Conservation (phyloP, 345 rosid genomes). For the Syzygium aqueum region DNA sequence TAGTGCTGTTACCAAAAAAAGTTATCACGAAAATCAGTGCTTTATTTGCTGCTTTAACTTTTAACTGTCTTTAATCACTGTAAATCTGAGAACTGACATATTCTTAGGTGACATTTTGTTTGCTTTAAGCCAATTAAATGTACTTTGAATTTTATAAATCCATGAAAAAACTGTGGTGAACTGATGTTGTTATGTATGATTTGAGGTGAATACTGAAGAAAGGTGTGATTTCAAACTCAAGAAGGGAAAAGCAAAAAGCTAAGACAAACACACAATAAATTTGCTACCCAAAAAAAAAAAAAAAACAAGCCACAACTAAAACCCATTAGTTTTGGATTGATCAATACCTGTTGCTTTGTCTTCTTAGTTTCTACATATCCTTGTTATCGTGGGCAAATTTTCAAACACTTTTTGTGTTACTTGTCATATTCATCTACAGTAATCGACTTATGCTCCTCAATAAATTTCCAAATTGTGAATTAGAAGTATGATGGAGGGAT, state of each 20-base stretch:
- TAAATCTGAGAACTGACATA: not conserved
- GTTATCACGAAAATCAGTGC: not conserved
- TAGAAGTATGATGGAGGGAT: not conserved
- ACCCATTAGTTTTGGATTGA: not conserved
- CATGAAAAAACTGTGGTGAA: not conserved
- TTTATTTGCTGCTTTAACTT: not conserved
- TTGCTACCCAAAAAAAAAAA: not conserved
- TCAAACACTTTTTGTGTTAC: not conserved
- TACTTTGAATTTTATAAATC: not conserved
- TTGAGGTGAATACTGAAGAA: not conserved
- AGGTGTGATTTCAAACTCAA: not conserved
- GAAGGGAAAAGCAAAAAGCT: not conserved
- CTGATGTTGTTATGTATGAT: not conserved
- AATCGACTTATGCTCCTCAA: not conserved
- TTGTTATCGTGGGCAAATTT: not conserved
- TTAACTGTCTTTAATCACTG: not conserved
- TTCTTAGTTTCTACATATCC: not conserved
- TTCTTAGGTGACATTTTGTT: not conserved
- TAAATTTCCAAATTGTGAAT: not conserved
- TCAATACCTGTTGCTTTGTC: not conserved
- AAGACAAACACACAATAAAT: not conserved
- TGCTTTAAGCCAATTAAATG: not conserved
- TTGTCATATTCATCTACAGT: not conserved
- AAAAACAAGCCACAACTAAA: not conserved
- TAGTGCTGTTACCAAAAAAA: not conserved